Conservation (phyloP, 495 filamentous ascomycete genomes). For the Podospora conica region DNA sequence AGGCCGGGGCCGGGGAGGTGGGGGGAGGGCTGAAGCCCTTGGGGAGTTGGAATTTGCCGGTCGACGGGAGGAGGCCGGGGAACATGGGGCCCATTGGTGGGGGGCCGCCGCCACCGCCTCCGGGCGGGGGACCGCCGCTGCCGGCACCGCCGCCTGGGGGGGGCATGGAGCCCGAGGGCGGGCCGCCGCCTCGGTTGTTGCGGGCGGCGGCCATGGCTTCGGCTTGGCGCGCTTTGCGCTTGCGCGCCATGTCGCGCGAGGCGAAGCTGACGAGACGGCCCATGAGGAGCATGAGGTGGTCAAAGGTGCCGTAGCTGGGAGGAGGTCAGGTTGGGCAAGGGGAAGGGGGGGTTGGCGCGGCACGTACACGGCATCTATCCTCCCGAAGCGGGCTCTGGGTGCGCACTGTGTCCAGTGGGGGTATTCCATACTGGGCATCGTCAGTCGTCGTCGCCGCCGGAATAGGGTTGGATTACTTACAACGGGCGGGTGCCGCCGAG, state of each 20-base stretch:
- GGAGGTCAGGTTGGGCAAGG: background rate
- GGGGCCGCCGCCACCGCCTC: slow-evolving; percentile 22
- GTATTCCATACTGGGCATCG: slow-evolving; percentile 62
- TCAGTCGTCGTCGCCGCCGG: slow-evolving; percentile 7
- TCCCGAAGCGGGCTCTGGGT: slow-evolving; percentile 73
- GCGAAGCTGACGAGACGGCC: slow-evolving; percentile 80
- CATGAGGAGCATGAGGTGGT: slow-evolving; percentile 77
- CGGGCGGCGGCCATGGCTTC: slow-evolving; percentile 13
- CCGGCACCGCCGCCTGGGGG: slow-evolving; percentile 20
- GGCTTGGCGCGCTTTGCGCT: slow-evolving; percentile 53
- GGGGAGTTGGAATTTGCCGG: slow-evolving; percentile 46
- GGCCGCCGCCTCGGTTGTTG: background rate
- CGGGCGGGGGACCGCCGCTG: slow-evolving; percentile 16
- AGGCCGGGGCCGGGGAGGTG: slow-evolving; percentile 2
- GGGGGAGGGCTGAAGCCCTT: slow-evolving; percentile 48
- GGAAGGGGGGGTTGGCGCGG: background rate
- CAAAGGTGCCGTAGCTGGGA: slow-evolving; percentile 69
- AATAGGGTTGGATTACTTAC: slow-evolving; percentile 49
- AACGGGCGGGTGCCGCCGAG: slow-evolving; percentile 78
- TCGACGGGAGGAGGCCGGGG: slow-evolving; percentile 60
- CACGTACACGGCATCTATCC: slow-evolving; percentile 62
- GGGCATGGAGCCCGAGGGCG: background rate
- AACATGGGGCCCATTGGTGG: slow-evolving; percentile 36
- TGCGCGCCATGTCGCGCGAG: slow-evolving; percentile 69
- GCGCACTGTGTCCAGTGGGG: slow-evolving; percentile 75